Percentiles rank a stretch among this genome's conserved stretches.
phyloP scores from a whole-genome alignment of 2,329 filamentous ascomycete genomes.

The Aspergillus bombycis region DNA sequence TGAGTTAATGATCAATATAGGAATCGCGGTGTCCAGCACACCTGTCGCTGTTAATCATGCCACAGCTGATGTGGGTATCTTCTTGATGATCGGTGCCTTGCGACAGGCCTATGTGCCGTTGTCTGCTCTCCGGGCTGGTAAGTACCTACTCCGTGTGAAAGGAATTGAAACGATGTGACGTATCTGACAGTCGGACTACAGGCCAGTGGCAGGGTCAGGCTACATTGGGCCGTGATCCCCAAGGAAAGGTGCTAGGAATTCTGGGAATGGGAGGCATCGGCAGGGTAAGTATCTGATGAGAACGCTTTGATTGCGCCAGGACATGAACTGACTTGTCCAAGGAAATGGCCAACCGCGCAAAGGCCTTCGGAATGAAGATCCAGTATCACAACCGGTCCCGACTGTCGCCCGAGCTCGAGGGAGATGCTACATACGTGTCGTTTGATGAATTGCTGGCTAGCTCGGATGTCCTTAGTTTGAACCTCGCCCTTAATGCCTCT shows the following conservation, averaged over 20 bases:
- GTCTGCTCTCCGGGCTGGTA: constrained; percentile 45
- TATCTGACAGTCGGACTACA: constrained; percentile 18
- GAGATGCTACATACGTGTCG: constrained; percentile 47
- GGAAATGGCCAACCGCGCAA: constrained; percentile 50
- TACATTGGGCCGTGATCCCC: constrained; percentile 49
- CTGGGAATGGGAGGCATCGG: constrained; percentile 54
- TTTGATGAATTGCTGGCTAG: constrained; percentile 51
- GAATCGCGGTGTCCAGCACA: constrained; percentile 49
- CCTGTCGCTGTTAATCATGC: constrained; percentile 52
- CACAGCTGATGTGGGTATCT: constrained; percentile 52
- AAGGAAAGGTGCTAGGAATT: constrained; percentile 50
- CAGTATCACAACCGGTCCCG: constrained; percentile 51
- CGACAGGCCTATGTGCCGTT: constrained; percentile 48
- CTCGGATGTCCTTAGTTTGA: constrained; percentile 51
- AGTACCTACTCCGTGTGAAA: constrained; percentile 12
- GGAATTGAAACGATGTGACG: background rate
- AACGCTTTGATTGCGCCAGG: background rate
- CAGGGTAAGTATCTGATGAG: constrained; percentile 35
- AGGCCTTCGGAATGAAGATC: constrained; percentile 51
- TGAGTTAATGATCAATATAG: constrained; percentile 18
- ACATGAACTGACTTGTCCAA: constrained; percentile 20
- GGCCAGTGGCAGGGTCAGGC: constrained; percentile 47
- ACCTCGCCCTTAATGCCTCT: constrained; percentile 48
- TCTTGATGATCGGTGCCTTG: constrained; percentile 52
- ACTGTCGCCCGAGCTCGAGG: constrained; percentile 46